phyloP scores from a whole-genome alignment of 305 asterid species.

The Fraxinus ornus region DNA sequence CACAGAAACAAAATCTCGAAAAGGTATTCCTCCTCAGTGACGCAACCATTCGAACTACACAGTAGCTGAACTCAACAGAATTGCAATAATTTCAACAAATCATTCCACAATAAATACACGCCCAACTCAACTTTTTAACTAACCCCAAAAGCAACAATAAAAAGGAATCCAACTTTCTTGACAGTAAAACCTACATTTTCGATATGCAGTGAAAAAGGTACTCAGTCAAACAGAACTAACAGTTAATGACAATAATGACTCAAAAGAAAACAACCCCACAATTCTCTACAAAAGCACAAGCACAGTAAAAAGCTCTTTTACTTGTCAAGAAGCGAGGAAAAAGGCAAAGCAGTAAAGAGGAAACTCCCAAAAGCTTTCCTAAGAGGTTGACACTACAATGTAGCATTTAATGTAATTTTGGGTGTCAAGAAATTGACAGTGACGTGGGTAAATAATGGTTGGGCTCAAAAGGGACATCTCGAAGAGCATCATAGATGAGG shows the following conservation, averaged over 20 bases:
- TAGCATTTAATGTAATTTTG: slow-evolving; percentile 29
- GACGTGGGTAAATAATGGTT: slow-evolving; percentile 35
- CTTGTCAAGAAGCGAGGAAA: slow-evolving; percentile 35
- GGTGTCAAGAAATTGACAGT: slow-evolving; percentile 34
- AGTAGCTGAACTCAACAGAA: slow-evolving; percentile 20
- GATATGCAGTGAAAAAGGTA: slow-evolving; percentile 17
- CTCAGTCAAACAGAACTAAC: slow-evolving; percentile 21
- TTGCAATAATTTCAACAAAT: slow-evolving; percentile 31
- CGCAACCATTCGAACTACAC: slow-evolving; percentile 25
- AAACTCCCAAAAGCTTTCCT: slow-evolving; percentile 18
- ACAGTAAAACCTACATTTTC: slow-evolving; percentile 27
- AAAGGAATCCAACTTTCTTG: slow-evolving; percentile 24
- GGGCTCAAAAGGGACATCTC: slow-evolving; percentile 29
- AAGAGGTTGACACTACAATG: slow-evolving; percentile 27
- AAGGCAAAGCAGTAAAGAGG: background rate
- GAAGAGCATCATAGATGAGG: slow-evolving; percentile 29
- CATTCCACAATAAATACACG: slow-evolving; percentile 22
- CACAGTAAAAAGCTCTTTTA: slow-evolving; percentile 10
- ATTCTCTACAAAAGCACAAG: slow-evolving; percentile 10
- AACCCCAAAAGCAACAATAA: slow-evolving; percentile 25
- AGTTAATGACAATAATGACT: slow-evolving; percentile 21
- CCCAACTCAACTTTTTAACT: slow-evolving; percentile 28
- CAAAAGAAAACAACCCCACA: slow-evolving; percentile 21
- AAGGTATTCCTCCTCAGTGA: slow-evolving; percentile 8
- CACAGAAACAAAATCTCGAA: slow-evolving; percentile 10